These are phyloP conservation scores for Globisporangium spinosum DNA, from an alignment of 352 stramenopile genomes.

Conservation along the genomic window DNA sequence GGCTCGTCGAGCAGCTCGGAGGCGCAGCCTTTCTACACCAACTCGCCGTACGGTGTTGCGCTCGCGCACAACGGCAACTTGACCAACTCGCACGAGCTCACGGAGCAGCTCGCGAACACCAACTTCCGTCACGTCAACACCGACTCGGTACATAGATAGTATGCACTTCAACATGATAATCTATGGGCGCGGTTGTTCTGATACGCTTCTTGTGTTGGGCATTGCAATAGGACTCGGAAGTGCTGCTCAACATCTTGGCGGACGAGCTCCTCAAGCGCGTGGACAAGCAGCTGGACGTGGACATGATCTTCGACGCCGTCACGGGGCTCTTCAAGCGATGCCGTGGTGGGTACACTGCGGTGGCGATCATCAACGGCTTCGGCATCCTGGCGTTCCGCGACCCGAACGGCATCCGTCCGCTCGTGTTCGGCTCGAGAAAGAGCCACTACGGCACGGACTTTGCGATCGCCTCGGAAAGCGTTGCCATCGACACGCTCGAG, in stretches of 20 bases:
- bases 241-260: conserved; percentile 98
- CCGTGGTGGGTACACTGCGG: conserved; percentile 94
- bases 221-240: conserved; percentile 91
- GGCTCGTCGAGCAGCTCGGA: conserved; percentile 89
- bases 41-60: conserved; percentile 98
- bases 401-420: conserved; percentile 95
- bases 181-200: background rate
- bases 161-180: background rate
- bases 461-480: conserved; percentile 95
- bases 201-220: background rate
- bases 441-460: conserved; percentile 90
- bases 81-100: conserved; percentile 96
- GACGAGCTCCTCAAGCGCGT: conserved; percentile 92
- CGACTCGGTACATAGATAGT: conserved; percentile 61
- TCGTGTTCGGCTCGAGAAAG: conserved; percentile 91
- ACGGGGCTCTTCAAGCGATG: conserved; percentile 93
- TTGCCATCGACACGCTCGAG: conserved; percentile 97
- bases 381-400: conserved; percentile 98
- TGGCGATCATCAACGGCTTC: conserved; percentile 97
- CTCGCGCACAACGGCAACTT: conserved; percentile 99
- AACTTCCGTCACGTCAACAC: conserved; percentile 98
- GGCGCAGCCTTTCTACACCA: conserved; percentile 98
- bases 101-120: conserved; percentile 88
- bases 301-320: conserved; percentile 90
- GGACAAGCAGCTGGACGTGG: conserved; percentile 56